These are phyloP conservation scores for Fraxinus sp. DNA, from an alignment of 305 asterid species.

Conservation along the genomic window DNA sequence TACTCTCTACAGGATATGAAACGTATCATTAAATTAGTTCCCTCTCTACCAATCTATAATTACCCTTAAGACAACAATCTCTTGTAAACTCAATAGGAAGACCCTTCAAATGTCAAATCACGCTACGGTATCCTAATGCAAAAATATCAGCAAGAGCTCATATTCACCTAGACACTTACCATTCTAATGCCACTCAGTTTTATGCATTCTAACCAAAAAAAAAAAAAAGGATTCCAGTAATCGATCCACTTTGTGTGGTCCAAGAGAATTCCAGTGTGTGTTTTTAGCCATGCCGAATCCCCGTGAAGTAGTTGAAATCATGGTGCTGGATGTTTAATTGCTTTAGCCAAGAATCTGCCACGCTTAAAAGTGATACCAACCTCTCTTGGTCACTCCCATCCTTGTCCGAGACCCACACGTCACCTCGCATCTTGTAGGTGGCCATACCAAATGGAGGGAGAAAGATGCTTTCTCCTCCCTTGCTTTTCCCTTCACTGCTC, in stretches of 20 bases:
- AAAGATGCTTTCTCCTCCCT: conserved; percentile 56
- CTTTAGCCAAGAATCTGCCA: conserved; percentile 94
- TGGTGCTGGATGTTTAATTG: conserved; percentile 87
- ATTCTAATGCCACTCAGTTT: conserved; percentile 14
- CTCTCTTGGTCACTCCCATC: conserved; percentile 65
- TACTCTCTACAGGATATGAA: not conserved
- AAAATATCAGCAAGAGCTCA: not conserved
- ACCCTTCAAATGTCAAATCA: not conserved
- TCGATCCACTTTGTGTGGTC: conserved; percentile 21
- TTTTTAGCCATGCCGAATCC: conserved; percentile 47
- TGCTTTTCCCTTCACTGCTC: conserved; percentile 37
- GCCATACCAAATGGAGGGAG: conserved; percentile 84
- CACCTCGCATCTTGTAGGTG: conserved; percentile 92
- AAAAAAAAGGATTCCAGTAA: conserved; percentile 1
- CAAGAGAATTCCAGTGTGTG: conserved; percentile 13
- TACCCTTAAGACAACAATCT: not conserved
- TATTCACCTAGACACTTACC: conserved; percentile 9
- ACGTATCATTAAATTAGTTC: not conserved
- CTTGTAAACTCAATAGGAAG: not conserved
- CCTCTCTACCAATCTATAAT: not conserved
- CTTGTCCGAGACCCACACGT: conserved; percentile 71
- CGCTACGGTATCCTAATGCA: not conserved
- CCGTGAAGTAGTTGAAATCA: conserved; percentile 89
- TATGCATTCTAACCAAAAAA: not conserved
- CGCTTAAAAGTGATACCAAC: conserved; percentile 63